Evolutionary conservation across 345 rosid species (phyloP), one percentile per base, ranked within the genome.

Genomic region (Acer negundo): DNA sequence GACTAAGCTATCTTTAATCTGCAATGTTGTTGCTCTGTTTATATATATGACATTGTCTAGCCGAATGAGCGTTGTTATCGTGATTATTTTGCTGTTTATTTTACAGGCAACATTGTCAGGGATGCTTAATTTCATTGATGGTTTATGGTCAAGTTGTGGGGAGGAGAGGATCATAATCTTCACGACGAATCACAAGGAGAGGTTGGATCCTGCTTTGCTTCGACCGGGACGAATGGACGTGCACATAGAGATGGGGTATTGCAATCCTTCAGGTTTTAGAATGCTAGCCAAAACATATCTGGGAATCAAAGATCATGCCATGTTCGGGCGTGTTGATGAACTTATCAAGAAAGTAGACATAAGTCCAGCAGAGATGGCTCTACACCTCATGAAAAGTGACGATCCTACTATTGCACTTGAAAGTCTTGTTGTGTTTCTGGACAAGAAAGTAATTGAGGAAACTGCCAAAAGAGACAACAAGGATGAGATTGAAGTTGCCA

Each of bases 311-410:
- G 23, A 73, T 11, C 81, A 73, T 22, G 22, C 19, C 35, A 38
- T 53, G 23, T 79, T 72, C 17, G 47, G 15, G 15, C 24, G 40
- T 0, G 51, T 79, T 20, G 75, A 79, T 3, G 51, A 74, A 1
- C 82, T 74, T 62, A 16, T 79, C 16, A 31, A 67, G 35, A 61
- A 1, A 2, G n/a, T 20, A 11, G 38, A n/a, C 1, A 28, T 79
- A 2, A 74, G 74, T 46, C 82, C 82, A 6, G 78, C 82, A 0
- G 82, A 79, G 64, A 77, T 84, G 1, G 89, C 88, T 1, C 82
- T 81, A 69, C 86, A 87, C 62, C 83, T 89, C 4, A 79, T 89
- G 83, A 86, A 82, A 73, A 80, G 80, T 5, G 80, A 85, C 16
- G 78, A 77, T 11, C 70, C 76, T 3, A 46, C 66, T 5, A 44